Conservation (phyloP, 192 early-diverging fungal species). For the Coemansia sp. region DNA sequence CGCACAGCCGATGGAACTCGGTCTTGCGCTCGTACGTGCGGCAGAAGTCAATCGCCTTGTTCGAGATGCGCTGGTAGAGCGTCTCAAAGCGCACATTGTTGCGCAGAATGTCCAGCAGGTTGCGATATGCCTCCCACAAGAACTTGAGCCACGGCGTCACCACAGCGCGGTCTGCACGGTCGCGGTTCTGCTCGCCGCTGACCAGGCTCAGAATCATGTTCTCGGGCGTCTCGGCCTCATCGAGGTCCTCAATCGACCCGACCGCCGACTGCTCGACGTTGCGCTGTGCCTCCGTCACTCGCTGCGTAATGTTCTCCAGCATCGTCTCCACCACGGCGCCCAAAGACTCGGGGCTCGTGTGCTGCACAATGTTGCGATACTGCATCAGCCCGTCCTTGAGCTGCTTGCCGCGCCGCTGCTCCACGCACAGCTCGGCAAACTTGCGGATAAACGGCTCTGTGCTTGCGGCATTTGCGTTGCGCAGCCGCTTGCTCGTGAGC, state of each 20-base stretch:
- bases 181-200: conserved; percentile 89
- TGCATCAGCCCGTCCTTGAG: conserved; percentile 95
- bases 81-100: conserved; percentile 95
- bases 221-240: conserved; percentile 95
- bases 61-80: conserved; percentile 88
- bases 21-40: conserved; percentile 92
- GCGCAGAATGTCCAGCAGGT: conserved; percentile 91
- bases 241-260: conserved; percentile 88
- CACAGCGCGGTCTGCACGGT: conserved; percentile 95
- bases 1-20: conserved; percentile 98
- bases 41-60: conserved; percentile 96
- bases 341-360: conserved; percentile 86
- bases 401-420: conserved; percentile 83
- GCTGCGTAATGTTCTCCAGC: conserved; percentile 82
- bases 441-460: conserved; percentile 94
- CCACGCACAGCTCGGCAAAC: conserved; percentile 89
- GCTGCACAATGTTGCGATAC: conserved; percentile 98
- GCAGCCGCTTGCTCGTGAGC: conserved; percentile 85
- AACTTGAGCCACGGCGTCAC: conserved; percentile 99
- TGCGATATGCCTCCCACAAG: conserved; percentile 99
- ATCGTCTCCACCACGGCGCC: conserved; percentile 86
- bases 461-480: conserved; percentile 71
- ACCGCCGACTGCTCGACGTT: conserved; percentile 87
- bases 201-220: conserved; percentile 95
- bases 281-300: conserved; percentile 86